A percentile compares a stretch with the other conserved stretches of the same genome.
Conservation (phyloP, 345 rosid species). For the Aquilaria malaccensis region DNA sequence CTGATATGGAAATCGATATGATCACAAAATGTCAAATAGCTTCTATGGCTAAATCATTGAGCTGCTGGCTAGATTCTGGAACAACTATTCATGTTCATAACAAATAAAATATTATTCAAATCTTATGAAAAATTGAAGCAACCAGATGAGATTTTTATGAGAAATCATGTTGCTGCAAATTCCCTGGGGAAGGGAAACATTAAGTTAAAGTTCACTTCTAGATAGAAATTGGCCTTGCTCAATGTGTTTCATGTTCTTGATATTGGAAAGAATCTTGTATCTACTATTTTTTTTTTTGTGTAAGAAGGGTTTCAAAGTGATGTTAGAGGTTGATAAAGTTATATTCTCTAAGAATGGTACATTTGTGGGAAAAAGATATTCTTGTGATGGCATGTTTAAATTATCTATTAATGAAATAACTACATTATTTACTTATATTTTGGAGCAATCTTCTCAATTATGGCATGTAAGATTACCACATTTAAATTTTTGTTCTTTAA, state of each 20-base stretch:
- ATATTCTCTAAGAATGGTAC: not conserved
- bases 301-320: not conserved
- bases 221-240: not conserved
- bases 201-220: conserved; percentile 1
- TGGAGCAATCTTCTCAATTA: not conserved
- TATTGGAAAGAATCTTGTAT: not conserved
- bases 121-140: not conserved
- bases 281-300: not conserved
- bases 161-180: not conserved
- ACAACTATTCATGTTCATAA: not conserved
- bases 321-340: not conserved
- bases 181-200: not conserved
- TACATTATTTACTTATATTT: not conserved
- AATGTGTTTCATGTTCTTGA: conserved; percentile 9
- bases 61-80: not conserved
- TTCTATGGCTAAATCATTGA: too few species aligned
- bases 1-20: too few species aligned
- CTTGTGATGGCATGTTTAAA: not conserved
- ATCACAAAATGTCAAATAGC: too few species aligned
- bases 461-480: not conserved
- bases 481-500: not conserved
- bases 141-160: not conserved
- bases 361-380: not conserved
- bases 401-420: not conserved
- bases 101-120: not conserved